Evolutionary conservation across 2,329 filamentous ascomycete genomes (phyloP).

Genomic region (Fusarium compactum): DNA sequence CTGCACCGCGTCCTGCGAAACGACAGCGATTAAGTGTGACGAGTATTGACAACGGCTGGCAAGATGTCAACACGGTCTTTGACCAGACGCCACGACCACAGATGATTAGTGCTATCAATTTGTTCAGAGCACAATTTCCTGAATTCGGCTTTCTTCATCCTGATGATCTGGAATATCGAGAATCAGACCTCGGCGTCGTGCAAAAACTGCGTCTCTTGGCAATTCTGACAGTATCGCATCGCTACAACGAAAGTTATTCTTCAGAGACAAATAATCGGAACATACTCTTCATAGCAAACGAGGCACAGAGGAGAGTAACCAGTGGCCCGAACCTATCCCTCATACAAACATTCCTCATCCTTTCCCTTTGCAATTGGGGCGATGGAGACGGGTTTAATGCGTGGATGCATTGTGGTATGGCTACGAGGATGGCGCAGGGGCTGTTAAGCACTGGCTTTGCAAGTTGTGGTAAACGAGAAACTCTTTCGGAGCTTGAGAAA

Average conservation of each 20-base stretch:
- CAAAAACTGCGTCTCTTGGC: constrained; percentile 38
- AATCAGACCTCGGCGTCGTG: background rate
- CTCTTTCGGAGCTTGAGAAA: constrained; percentile 39
- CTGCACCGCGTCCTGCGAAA: constrained; percentile 17
- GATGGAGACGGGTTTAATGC: constrained; percentile 46
- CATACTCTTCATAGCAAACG: constrained; percentile 7
- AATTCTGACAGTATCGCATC: constrained; percentile 30
- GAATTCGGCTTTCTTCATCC: constrained; percentile 44
- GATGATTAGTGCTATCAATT: constrained; percentile 23
- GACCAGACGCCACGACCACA: background rate
- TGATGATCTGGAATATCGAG: constrained; percentile 40
- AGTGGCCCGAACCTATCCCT: constrained; percentile 32
- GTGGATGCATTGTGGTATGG: constrained; percentile 46
- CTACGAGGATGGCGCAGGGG: constrained; percentile 43
- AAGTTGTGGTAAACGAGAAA: constrained; percentile 22
- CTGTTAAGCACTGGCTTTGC: constrained; percentile 38
- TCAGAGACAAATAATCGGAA: background rate
- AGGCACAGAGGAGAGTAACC: constrained; percentile 31
- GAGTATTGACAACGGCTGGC: background rate
- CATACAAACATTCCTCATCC: constrained; percentile 40
- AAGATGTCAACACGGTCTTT: constrained; percentile 26
- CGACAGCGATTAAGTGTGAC: constrained; percentile 11
- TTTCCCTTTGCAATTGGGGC: constrained; percentile 43
- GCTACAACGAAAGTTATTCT: constrained; percentile 7
- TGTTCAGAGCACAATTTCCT: constrained; percentile 42